These are phyloP conservation scores for Tubosaeta brunneosetosa DNA, from an alignment of 768 basidiomycete genomes.

Conservation along the genomic window DNA sequence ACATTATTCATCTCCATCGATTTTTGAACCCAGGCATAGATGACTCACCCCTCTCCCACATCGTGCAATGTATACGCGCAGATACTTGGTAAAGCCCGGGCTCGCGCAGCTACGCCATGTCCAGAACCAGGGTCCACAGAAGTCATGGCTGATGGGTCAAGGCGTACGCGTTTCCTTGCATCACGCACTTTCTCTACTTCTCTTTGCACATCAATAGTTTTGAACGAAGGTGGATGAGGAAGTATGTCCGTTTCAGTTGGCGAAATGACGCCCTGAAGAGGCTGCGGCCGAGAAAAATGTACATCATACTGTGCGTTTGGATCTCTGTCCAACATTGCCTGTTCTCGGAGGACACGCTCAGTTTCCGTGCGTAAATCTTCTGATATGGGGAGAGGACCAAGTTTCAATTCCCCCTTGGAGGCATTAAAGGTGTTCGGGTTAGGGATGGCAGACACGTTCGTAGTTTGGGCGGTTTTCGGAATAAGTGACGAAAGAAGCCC, in stretches of 20 bases:
- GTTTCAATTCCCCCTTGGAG: conserved; percentile 72
- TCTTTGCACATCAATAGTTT: conserved; percentile 80
- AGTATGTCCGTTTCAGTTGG: conserved; percentile 70
- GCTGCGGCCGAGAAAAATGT: conserved; percentile 45
- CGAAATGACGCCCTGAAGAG: conserved; percentile 51
- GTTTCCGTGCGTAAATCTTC: conserved; percentile 82
- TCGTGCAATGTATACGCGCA: conserved; percentile 96
- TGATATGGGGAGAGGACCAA: conserved; percentile 75
- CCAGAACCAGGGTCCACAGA: conserved; percentile 55
- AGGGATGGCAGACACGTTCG: conserved; percentile 35
- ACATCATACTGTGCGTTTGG: conserved; percentile 62
- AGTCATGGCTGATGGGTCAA: conserved; percentile 68
- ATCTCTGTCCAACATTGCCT: conserved; percentile 71
- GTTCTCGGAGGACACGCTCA: conserved; percentile 73
- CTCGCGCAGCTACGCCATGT: conserved; percentile 49
- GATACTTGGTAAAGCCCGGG: conserved; percentile 81
- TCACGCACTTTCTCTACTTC: conserved; percentile 90
- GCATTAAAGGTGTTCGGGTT: conserved; percentile 73
- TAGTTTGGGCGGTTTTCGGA: conserved; percentile 51
- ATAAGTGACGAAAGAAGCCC: conserved; percentile 78
- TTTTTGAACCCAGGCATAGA: neutral
- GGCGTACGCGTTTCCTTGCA: conserved; percentile 83
- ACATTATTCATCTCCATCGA: conserved; percentile 10
- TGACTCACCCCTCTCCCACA: conserved; percentile 82
- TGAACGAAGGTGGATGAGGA: conserved; percentile 80